Base-by-base conservation (phyloP, 2,329 filamentous ascomycete genomes). In the Calonectria leucothoes region DNA sequence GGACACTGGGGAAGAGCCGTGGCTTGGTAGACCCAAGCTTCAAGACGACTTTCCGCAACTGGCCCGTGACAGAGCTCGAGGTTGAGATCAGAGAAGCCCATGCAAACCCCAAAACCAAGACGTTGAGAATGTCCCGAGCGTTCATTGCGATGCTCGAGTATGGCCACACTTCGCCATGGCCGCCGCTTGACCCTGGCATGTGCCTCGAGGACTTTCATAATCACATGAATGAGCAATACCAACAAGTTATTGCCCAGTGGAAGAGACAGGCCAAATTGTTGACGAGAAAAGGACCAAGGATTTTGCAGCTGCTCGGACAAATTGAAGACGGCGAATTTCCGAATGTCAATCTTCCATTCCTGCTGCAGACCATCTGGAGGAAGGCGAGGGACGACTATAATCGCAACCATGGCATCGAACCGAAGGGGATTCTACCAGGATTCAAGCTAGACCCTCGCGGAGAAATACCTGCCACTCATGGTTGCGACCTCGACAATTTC, bases 401-500 rank as follows among this genome's bases (percentile, higher is more conserved):
- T 57, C 27, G 5, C 3, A 10, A 49, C 0, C 68, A 66, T 45
- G 70, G n/a, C 6, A 29, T 51, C 23, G 12, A 39, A 17, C 39
- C 71, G 14, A 35, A 59, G 8, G 49, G 33, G 0, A n/a, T 79
- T 31, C 59, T 72, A 25, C 57, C 65, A 20, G 75, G 74, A n/a
- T 78, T 77, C 37, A 17, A 6, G 7, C 20, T 79, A 48, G 75
- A 75, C 33, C 68, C 70, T 0, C 4, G 76, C 5, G 74, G 69
- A 14, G 37, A 33, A 17, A 79, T 79, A 20, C 23, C 69, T 1
- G 31, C n/a, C 2, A 68, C 51, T 20, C 73, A 74, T 51, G 76
- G 75, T 7, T 68, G 59, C 25, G 76, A 79, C 48, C 74, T 79
- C 17, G 75, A 74, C 3, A 59, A 67, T 29, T 79, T 79, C 51